phyloP scores from a whole-genome alignment of 225 moss, liverwort and hornwort species.

The Neckera pumila region DNA sequence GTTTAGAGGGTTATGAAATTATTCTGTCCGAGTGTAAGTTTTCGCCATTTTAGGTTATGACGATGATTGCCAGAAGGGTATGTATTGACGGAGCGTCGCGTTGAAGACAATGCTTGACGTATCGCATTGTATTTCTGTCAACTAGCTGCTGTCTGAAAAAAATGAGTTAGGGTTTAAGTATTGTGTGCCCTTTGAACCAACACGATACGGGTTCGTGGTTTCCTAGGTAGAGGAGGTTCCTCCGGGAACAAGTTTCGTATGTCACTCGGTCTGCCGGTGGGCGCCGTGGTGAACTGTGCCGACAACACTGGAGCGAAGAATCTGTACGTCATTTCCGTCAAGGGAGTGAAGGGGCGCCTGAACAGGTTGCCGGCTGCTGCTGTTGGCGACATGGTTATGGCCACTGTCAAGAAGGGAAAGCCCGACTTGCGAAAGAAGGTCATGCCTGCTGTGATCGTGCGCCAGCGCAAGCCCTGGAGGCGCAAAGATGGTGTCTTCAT shows the following conservation, averaged over 20 bases:
- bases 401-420: conserved; percentile 85
- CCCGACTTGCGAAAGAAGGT: conserved; percentile 80
- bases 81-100: neutral
- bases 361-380: conserved; percentile 83
- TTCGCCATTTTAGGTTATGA: neutral
- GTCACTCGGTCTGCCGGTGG: conserved; percentile 81
- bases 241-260: conserved; percentile 92
- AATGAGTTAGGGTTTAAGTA: neutral
- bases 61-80: neutral
- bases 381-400: conserved; percentile 92
- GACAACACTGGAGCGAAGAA: conserved; percentile 94
- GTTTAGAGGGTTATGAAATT: neutral
- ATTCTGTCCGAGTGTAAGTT: neutral
- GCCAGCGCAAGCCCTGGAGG: conserved; percentile 86
- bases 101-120: neutral
- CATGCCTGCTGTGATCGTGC: conserved; percentile 87
- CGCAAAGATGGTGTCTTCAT: conserved; percentile 91
- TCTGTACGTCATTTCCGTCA: conserved; percentile 79
- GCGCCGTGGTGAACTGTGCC: conserved; percentile 84
- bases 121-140: neutral
- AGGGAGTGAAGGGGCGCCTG: conserved; percentile 89
- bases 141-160: neutral
- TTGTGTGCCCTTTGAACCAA: neutral
- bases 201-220: neutral
- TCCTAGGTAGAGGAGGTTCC: conserved; percentile 71